These are phyloP conservation scores for Sporothrix brunneoviolacea DNA, from an alignment of 2,329 filamentous ascomycete species.

Conservation along the genomic window DNA sequence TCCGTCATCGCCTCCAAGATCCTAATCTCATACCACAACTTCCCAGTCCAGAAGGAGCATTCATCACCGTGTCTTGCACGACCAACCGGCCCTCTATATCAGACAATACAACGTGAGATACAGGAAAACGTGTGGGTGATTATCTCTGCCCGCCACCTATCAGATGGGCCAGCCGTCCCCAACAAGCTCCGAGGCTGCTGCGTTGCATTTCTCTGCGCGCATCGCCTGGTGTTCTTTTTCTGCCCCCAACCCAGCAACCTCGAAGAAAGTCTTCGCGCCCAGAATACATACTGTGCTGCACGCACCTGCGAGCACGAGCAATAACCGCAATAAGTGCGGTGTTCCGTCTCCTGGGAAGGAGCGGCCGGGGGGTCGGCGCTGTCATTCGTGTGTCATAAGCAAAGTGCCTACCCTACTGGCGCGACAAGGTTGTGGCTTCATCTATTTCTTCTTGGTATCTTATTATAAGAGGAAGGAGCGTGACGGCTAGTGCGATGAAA, in stretches of 20 bases:
- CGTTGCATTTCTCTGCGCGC: constrained; percentile 5
- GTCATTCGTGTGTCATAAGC: too few relatives aligned
- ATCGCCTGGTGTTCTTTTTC: too few relatives aligned
- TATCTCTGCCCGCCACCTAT: not conserved
- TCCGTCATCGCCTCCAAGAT: too few relatives aligned
- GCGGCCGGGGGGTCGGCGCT: too few relatives aligned
- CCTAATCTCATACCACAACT: not conserved
- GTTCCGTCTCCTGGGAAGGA: not conserved
- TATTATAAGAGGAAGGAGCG: not conserved
- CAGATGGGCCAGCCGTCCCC: not conserved
- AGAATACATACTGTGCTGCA: too few relatives aligned
- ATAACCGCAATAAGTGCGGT: too few relatives aligned
- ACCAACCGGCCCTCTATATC: not conserved
- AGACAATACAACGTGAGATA: not conserved
- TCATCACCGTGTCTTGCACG: not conserved
- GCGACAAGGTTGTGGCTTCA: too few relatives aligned
- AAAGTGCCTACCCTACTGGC: too few relatives aligned
- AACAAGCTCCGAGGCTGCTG: constrained; percentile 2
- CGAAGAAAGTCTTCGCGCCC: too few relatives aligned
- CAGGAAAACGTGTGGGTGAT: not conserved
- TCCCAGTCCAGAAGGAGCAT: not conserved
- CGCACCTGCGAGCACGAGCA: too few relatives aligned
- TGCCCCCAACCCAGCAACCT: not conserved
- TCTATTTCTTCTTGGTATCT: too few relatives aligned
- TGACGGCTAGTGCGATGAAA: not conserved